A percentile compares a stretch with the other conserved stretches of the same genome.
These are phyloP conservation scores for Eucalyptus tenuipes DNA, from an alignment of 345 rosid genomes.

Conservation along the genomic window DNA sequence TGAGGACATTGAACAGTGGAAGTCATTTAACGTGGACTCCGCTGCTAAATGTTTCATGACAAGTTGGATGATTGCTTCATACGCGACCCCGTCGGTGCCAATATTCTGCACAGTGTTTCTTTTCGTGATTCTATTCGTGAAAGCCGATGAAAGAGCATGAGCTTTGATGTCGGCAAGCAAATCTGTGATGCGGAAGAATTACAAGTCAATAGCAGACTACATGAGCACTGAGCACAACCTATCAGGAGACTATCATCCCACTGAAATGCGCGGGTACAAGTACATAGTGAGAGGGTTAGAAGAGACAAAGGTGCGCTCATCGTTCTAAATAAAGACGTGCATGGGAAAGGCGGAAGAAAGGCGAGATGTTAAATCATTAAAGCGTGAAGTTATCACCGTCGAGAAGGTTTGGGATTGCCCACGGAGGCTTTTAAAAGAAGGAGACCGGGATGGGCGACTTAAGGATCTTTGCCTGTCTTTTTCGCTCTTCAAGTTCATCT, in stretches of 20 bases:
- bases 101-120: not conserved
- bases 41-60: not conserved
- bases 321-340: accelerated
- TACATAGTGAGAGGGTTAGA: not conserved
- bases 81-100: accelerated
- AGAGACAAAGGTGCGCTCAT: not conserved
- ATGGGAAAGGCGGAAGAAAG: not conserved
- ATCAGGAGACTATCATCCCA: accelerated
- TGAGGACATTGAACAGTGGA: not conserved
- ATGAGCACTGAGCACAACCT: not conserved
- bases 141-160: not conserved
- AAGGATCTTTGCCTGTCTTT: not conserved
- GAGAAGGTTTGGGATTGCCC: not conserved
- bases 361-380: no score
- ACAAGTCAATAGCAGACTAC: not conserved
- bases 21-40: no score
- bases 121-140: not conserved
- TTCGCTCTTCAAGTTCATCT: not conserved
- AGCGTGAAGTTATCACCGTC: not conserved
- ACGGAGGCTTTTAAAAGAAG: not conserved
- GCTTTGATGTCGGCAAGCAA: not conserved
- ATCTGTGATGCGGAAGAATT: not conserved
- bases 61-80: not conserved
- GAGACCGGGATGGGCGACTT: not conserved
- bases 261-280: not conserved